Conservation (phyloP, 75 land plant species). For the Cunninghamia lanceolata region DNA sequence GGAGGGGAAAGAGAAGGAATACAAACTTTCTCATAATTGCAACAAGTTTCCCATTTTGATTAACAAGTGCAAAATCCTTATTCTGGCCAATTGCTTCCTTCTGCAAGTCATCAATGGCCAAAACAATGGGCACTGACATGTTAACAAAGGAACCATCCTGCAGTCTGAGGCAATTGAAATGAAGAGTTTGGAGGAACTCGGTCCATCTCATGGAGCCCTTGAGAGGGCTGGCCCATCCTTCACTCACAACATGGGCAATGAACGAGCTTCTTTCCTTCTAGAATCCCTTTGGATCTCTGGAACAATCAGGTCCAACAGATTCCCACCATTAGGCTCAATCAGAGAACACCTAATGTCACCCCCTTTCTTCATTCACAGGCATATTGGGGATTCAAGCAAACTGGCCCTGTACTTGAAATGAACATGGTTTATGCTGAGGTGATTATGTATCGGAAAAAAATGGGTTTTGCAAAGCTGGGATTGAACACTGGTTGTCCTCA, state of each 20-base stretch:
- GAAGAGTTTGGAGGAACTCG: slow-evolving; percentile 89
- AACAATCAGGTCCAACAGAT: slow-evolving; percentile 71
- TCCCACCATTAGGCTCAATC: slow-evolving; percentile 94
- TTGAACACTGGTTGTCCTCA: background rate
- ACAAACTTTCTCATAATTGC: slow-evolving; percentile 71
- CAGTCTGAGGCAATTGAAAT: slow-evolving; percentile 69
- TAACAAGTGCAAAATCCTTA: slow-evolving; percentile 53
- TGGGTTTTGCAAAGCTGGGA: background rate
- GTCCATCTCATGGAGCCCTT: slow-evolving; percentile 87
- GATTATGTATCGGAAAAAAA: too few relatives aligned
- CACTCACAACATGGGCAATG: slow-evolving; percentile 62
- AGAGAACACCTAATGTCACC: slow-evolving; percentile 4
- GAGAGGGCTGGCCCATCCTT: slow-evolving; percentile 96
- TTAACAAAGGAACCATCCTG: slow-evolving; percentile 68
- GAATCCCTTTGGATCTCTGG: slow-evolving; percentile 40
- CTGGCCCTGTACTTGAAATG: background rate
- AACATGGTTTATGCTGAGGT: background rate
- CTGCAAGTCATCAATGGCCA: slow-evolving; percentile 67
- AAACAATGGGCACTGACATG: slow-evolving; percentile 94
- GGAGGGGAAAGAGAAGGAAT: background rate
- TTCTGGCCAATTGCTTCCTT: slow-evolving; percentile 56
- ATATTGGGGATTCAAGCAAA: background rate
- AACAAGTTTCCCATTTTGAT: slow-evolving; percentile 50
- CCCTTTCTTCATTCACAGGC: background rate
- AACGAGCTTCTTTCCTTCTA: slow-evolving; percentile 42